Evolutionary conservation across 305 asterid genomes (phyloP), one percentile per base, ranked within the genome.

Genomic region (Euphrasia arctica): DNA sequence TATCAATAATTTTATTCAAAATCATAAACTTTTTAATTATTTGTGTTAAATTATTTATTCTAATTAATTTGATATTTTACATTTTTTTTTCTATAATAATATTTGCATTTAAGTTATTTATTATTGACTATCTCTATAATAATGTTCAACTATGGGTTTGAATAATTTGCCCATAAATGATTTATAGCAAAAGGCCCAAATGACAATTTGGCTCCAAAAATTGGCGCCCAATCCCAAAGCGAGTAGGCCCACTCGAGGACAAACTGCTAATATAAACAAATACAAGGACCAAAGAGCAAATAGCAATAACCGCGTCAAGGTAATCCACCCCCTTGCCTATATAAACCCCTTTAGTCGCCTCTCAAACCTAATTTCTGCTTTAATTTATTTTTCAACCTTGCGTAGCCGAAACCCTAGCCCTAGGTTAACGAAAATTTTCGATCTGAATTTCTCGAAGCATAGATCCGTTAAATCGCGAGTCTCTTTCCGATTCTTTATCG

Each of bases 391-490:
- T 15, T 15, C 52, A 6, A 9, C 22, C 22, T 18, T 18, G 22
- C n/a, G 34, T 58, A 71, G 60, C 48, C 50, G 85, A 72, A 84
- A 77, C 85, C 91, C 82, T 69, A 83, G 66, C 22, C 22, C 22
- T 18, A 18, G 22, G 22, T 18, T 18, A 18, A 18, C 34, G 29
- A 36, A 74, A 66, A 49, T 73, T 67, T 70, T 58, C 45, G 56
- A 54, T 72, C 60, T 9, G 3, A 8, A 7, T 22, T 55, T 9
- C 42, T 9, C 65, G 1, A 8, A 25, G n/a, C 36, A 10, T 54
- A 18, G 51, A 55, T 58, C 58, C 5, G 9, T 42, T 39, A 22
- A 59, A 12, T 45, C 42, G 22, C 22, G 22, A 18, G 22, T 18
- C 22, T 18, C 22, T 18, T 18, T 18, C 2, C 34, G 9, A 51